These are phyloP conservation scores for Cyberlindnera subsufficiens DNA, from an alignment of 805 yeast species.

Conservation along the genomic window DNA sequence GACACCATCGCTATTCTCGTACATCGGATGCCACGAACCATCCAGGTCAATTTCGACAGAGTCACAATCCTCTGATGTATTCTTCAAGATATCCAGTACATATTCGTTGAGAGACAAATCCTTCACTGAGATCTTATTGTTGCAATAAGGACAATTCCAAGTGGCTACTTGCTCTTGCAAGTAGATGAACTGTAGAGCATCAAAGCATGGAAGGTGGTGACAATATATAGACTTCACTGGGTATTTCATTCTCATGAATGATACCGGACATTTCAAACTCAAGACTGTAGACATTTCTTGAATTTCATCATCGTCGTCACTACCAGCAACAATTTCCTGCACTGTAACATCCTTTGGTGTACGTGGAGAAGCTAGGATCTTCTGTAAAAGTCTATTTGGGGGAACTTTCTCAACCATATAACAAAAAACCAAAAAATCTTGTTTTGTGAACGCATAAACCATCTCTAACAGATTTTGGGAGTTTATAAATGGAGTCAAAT, in stretches of 20 bases:
- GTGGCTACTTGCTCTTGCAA: slow-evolving; percentile 76
- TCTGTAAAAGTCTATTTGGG: slow-evolving; percentile 35
- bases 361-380: slow-evolving; percentile 41
- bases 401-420: slow-evolving; percentile 50
- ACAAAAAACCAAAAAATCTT: slow-evolving; percentile 44
- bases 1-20: slow-evolving; percentile 21
- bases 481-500: slow-evolving; percentile 50
- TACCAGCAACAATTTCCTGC: slow-evolving; percentile 34
- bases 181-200: slow-evolving; percentile 64
- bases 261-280: slow-evolving; percentile 73
- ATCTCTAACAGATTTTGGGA: slow-evolving; percentile 40
- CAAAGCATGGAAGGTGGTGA: slow-evolving; percentile 84
- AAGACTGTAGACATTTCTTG: slow-evolving; percentile 60
- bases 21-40: slow-evolving; percentile 62
- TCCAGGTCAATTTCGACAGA: slow-evolving; percentile 61
- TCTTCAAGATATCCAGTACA: slow-evolving; percentile 51
- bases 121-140: slow-evolving; percentile 40
- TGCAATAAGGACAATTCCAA: slow-evolving; percentile 89
- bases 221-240: slow-evolving; percentile 74
- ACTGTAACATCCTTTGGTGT: slow-evolving; percentile 48
- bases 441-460: slow-evolving; percentile 52
- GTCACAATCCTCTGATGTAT: slow-evolving; percentile 51
- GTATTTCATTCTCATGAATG: slow-evolving; percentile 58
- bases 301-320: slow-evolving; percentile 65
- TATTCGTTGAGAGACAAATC: slow-evolving; percentile 74